These are phyloP conservation scores for Moelleriella libera DNA, from an alignment of 2,329 filamentous ascomycete genomes.

Conservation along the genomic window DNA sequence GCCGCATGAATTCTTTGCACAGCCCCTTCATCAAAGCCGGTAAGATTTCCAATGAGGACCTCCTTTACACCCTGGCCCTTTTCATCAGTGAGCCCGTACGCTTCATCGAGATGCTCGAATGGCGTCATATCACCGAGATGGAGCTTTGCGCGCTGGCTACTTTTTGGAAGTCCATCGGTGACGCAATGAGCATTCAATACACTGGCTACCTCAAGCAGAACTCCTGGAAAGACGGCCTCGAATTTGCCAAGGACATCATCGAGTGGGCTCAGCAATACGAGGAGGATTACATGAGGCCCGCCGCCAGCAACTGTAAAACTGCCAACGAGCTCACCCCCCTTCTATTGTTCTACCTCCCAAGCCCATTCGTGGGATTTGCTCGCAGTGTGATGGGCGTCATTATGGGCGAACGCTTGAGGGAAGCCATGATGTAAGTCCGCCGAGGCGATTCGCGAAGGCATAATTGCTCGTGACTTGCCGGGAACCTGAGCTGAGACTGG, in stretches of 20 bases:
- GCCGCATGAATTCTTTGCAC: slow-evolving; percentile 26
- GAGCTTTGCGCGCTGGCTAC: slow-evolving; percentile 54
- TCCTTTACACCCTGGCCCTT: slow-evolving; percentile 30
- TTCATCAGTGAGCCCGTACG: slow-evolving; percentile 52
- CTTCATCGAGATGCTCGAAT: slow-evolving; percentile 55
- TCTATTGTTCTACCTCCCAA: neutral
- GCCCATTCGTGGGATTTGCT: neutral
- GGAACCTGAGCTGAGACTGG: neutral
- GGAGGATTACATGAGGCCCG: neutral
- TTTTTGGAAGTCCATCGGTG: slow-evolving; percentile 58
- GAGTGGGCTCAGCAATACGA: slow-evolving; percentile 2
- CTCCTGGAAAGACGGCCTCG: slow-evolving; percentile 2
- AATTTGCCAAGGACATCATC: slow-evolving; percentile 1
- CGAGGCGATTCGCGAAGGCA: neutral
- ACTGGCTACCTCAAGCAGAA: slow-evolving; percentile 1
- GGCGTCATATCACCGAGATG: slow-evolving; percentile 51
- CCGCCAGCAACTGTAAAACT: neutral
- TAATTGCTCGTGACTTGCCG: neutral
- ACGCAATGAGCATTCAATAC: slow-evolving; percentile 22
- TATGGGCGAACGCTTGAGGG: slow-evolving; percentile 1
- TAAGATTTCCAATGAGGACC: slow-evolving; percentile 21
- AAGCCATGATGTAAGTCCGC: slow-evolving; percentile 2
- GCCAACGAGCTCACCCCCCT: slow-evolving; percentile 1
- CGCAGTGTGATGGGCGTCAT: neutral
- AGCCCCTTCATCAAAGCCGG: slow-evolving; percentile 19